Evolutionary conservation across 805 yeast species (phyloP).

Genomic region (Groenewaldozyma salmanticensis): DNA sequence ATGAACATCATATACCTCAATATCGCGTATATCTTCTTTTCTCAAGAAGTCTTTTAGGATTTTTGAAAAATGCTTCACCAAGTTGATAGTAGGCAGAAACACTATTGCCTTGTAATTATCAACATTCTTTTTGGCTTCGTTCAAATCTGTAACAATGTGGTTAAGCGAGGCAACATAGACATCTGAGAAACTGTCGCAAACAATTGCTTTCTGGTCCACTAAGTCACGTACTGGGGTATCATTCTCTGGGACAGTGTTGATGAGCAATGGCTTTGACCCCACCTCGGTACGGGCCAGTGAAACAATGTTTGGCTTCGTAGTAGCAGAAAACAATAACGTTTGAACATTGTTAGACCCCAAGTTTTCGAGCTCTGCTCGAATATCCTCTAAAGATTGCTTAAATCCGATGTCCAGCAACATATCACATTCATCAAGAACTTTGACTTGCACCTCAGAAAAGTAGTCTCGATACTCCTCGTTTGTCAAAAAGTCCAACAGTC

Average conservation of each 20-base stretch:
- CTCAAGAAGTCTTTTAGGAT: constrained; percentile 27
- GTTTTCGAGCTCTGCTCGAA: constrained; percentile 39
- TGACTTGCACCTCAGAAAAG: constrained; percentile 47
- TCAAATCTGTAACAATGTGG: constrained; percentile 35
- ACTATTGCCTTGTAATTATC: constrained; percentile 62
- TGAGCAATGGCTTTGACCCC: constrained; percentile 27
- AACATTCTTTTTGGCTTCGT: constrained; percentile 19
- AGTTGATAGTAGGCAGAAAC: constrained; percentile 68
- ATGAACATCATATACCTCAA: constrained; percentile 35
- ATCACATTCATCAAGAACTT: constrained; percentile 91
- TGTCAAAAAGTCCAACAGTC: constrained; percentile 54
- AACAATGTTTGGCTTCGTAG: constrained; percentile 62
- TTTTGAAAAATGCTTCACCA: constrained; percentile 48
- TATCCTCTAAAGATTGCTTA: constrained; percentile 49
- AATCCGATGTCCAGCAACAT: constrained; percentile 72
- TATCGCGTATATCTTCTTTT: not conserved
- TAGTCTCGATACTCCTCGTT: constrained; percentile 34
- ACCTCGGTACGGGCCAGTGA: constrained; percentile 47
- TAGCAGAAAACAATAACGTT: constrained; percentile 79
- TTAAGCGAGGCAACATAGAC: constrained; percentile 45
- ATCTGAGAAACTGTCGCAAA: constrained; percentile 46
- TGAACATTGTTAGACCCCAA: constrained; percentile 31
- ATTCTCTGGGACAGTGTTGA: constrained; percentile 66
- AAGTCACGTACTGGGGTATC: constrained; percentile 74
- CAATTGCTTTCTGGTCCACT: constrained; percentile 57